Percentiles rank a stretch among this genome's conserved stretches.
Evolutionary conservation across 805 yeast genomes (phyloP).

Genomic region (Suhomyces faveliae): DNA sequence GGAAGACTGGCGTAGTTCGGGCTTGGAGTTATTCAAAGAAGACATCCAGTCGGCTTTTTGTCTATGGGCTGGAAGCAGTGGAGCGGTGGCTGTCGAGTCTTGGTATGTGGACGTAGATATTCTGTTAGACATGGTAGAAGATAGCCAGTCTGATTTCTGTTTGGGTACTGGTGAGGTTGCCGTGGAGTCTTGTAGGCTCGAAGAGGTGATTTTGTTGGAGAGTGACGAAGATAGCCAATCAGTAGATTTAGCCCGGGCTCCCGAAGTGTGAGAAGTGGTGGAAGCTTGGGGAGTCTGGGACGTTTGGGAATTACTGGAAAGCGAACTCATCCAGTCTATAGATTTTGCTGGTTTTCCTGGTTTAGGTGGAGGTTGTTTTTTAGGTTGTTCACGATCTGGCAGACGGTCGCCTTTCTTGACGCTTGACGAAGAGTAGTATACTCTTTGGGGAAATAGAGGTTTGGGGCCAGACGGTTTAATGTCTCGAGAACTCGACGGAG

Average conservation of each 20-base stretch:
- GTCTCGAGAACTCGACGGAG: not conserved
- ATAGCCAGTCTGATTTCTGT: conserved; percentile 14
- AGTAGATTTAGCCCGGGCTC: conserved; percentile 8
- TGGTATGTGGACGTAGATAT: conserved; percentile 8
- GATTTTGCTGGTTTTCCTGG: conserved; percentile 7
- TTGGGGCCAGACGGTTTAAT: conserved; percentile 7
- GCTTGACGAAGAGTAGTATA: conserved; percentile 12
- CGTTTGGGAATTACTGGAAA: conserved; percentile 4
- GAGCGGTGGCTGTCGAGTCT: conserved; percentile 5
- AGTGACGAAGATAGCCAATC: conserved; percentile 17
- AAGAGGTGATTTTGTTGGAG: conserved; percentile 9
- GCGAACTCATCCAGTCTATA: conserved; percentile 9
- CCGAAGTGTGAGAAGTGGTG: not conserved
- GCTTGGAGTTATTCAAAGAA: conserved; percentile 13
- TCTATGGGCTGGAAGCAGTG: not conserved
- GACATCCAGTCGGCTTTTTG: conserved; percentile 14
- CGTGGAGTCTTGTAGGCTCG: conserved; percentile 7
- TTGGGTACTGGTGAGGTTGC: conserved; percentile 1
- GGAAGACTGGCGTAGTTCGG: conserved; percentile 3
- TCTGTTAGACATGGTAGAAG: conserved; percentile 13
- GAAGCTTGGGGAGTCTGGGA: too few relatives aligned
- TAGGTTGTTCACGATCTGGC: not conserved
- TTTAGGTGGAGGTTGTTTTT: not conserved
- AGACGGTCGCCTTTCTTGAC: conserved; percentile 8
- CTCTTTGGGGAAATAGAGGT: conserved; percentile 13